These are phyloP conservation scores for Penium margaritaceum DNA, from an alignment of 139 green algal species.

Conservation along the genomic window DNA sequence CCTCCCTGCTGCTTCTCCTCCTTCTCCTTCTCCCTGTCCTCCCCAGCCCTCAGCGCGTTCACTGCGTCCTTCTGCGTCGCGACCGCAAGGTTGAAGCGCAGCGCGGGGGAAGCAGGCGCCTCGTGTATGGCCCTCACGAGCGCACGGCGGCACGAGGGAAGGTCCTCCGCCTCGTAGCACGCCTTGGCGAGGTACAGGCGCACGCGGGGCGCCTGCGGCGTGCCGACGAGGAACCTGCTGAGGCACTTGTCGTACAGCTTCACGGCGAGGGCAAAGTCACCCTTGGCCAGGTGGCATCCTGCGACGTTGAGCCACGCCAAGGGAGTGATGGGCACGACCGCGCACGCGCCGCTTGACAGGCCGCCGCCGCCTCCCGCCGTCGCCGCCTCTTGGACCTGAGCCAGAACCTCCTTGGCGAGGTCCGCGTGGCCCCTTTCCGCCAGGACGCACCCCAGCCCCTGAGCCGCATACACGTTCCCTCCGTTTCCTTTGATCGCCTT, in stretches of 20 bases:
- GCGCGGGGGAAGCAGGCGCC: conserved; percentile 56
- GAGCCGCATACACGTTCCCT: conserved; percentile 65
- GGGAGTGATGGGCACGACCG: no score
- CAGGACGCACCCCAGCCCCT: conserved; percentile 74
- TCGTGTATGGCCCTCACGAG: conserved; percentile 70
- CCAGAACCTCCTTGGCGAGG: conserved; percentile 63
- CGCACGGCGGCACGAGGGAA: conserved; percentile 52
- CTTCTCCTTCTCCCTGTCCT: conserved; percentile 46
- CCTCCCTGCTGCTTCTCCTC: not conserved
- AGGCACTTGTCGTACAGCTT: conserved; percentile 63
- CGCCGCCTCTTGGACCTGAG: conserved; percentile 63
- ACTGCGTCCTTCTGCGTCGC: conserved; percentile 73
- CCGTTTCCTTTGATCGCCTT: conserved; percentile 25
- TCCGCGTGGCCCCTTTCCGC: conserved; percentile 66
- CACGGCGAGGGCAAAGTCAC: conserved; percentile 55
- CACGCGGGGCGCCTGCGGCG: conserved; percentile 48
- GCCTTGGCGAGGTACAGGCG: conserved; percentile 61
- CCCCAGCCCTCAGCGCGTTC: conserved; percentile 56
- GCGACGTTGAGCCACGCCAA: conserved; percentile 68
- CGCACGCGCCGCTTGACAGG: no score
- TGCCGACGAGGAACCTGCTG: conserved; percentile 53
- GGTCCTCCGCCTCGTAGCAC: conserved; percentile 63
- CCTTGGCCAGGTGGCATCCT: conserved; percentile 62
- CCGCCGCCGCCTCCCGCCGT: conserved; percentile 47
- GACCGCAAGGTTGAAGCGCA: conserved; percentile 53